Conservation (phyloP, 257 asterid genomes). For the Petrea volubilis region DNA sequence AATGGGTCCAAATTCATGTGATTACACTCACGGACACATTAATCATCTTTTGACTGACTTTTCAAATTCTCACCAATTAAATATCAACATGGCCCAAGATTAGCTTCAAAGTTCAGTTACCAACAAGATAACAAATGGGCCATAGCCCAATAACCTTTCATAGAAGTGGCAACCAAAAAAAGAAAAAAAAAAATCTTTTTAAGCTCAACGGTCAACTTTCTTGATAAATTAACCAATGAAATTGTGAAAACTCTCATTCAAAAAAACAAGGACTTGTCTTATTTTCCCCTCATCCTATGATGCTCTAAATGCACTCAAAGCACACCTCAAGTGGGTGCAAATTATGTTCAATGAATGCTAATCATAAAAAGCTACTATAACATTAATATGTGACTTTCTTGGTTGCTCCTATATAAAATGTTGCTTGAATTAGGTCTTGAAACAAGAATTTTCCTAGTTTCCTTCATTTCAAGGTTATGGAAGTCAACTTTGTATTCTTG, state of each 20-base stretch:
- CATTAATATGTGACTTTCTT: not conserved
- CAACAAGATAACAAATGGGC: constrained; percentile 9
- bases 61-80: not conserved
- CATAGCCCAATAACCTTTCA: constrained; percentile 7
- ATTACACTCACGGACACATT: not conserved
- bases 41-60: not conserved
- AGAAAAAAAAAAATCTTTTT: not conserved
- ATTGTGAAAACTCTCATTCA: constrained; percentile 17
- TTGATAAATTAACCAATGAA: not conserved
- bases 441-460: not conserved
- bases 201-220: constrained; percentile 11
- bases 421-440: not conserved
- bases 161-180: too few species aligned
- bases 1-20: constrained; percentile 22
- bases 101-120: constrained; percentile 35
- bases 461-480: constrained; percentile 16
- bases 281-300: constrained; percentile 23
- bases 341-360: not conserved
- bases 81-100: constrained; percentile 20
- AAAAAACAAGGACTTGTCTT: constrained; percentile 20
- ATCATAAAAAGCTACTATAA: not conserved
- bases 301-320: constrained; percentile 52
- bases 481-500: not conserved
- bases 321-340: constrained; percentile 7
- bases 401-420: constrained; percentile 9